Evolutionary conservation across 2,329 filamentous ascomycete genomes (phyloP).

Genomic region (Pestalotiopsis sp.): DNA sequence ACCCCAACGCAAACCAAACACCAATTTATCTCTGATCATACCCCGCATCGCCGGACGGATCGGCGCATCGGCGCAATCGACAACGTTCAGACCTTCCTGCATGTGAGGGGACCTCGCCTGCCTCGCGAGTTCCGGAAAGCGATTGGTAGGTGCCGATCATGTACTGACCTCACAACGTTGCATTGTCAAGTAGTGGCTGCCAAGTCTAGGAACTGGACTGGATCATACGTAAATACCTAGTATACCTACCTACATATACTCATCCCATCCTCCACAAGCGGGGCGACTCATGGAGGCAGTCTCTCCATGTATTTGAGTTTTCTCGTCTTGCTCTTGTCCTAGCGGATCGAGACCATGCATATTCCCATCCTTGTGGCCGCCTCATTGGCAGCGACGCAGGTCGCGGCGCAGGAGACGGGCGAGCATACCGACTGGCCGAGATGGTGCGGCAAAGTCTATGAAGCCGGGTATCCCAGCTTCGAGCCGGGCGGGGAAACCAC

Average conservation of each 20-base stretch:
- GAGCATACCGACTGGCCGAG: slow-evolving; percentile 10
- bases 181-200: not conserved
- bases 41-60: too few relatives aligned
- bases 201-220: not conserved
- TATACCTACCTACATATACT: too few relatives aligned
- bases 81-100: not conserved
- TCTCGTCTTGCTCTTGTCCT: not conserved
- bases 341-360: not conserved
- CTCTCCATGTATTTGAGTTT: not conserved
- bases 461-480: slow-evolving; percentile 10
- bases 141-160: not conserved
- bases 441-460: slow-evolving; percentile 16
- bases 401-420: slow-evolving; percentile 3
- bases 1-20: too few relatives aligned
- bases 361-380: not conserved
- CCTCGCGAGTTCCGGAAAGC: too few relatives aligned
- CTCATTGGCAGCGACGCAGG: not conserved
- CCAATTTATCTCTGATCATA: too few relatives aligned
- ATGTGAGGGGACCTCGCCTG: not conserved
- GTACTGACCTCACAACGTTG: slow-evolving; percentile 6
- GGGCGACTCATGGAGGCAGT: too few relatives aligned
- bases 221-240: too few relatives aligned
- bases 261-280: too few relatives aligned
- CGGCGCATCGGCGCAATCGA: not conserved
- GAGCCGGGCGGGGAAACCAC: slow-evolving; percentile 11